Base-by-base conservation (phyloP, 2,329 filamentous ascomycete genomes). In the Fusarium sp. region DNA sequence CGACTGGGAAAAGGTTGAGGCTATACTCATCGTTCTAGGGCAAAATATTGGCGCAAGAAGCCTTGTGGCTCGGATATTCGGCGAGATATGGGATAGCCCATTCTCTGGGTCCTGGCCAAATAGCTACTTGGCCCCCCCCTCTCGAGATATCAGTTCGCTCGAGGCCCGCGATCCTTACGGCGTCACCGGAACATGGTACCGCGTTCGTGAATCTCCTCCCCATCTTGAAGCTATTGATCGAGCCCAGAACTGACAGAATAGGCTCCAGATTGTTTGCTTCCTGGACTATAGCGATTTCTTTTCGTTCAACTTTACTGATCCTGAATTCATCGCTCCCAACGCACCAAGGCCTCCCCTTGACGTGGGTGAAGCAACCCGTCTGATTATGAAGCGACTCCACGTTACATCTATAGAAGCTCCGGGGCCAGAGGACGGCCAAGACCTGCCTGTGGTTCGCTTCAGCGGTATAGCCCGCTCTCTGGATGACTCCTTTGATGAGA, bases 1-100 rank as follows among this genome's bases (percentile, higher is more conserved):
- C 0, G 90, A 94, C 73, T 94, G 91, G 91, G 89, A 93, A 73
- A 91, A 90, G 76, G 76, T 93, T 10, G 90, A 93, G 73, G 87
- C 88, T 9, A 84, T 92, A 49, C 84, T 92, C 80, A 78, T 93
- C 4, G 85, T 89, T 3, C 73, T 93, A 4, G 83, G 83, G 4
- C 80, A 83, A 69, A 92, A 92, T 70, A 79, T 90, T 47, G 73
- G 77, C 35, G 70, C 74, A 9, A 82, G 84, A 63, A 75, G 78
- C 11, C 71, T 81, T 9, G 73, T 78, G 8, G 77, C 78, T 15
- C 76, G 77, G 3, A 74, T 83, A 3, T 82, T 86, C 53, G 75
- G 73, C 11, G 75, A 79, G 23, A 75, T 84, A n/a, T 88, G 85
- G 83, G 76, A 79, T 31, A 76, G 69, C 11, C 81, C 84, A 0